Base-by-base conservation (phyloP, 2,329 filamentous ascomycete genomes). In the Aplosporella prunicola region DNA sequence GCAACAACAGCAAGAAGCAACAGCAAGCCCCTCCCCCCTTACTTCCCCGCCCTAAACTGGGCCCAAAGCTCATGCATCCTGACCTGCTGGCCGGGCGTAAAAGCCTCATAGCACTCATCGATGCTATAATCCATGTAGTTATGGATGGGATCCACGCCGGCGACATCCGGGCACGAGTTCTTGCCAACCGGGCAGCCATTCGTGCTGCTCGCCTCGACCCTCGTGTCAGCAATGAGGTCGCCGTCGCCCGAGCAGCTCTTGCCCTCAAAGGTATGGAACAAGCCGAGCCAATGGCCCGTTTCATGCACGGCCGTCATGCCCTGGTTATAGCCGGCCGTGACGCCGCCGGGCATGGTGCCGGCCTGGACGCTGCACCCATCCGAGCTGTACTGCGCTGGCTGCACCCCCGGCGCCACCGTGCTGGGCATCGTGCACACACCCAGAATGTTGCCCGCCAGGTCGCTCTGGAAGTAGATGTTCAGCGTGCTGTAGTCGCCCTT, bases 91-190 rank as follows among this genome's bases (percentile, higher is more conserved):
- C 61, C 56, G 2, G 56, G 48, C 5, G 71, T 72, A 44, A 76
- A 76, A 2, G 52, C 58, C 45, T 61, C 60, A 51, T 76, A 75
- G 44, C 72, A 76, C 14, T 60, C 63, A 58, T 76, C 72, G 6
- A 59, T 66, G 4, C 63, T 67, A 50, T 76, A 75, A 52, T 77
- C 73, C 72, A 77, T 76, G 47, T 69, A 76, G 48, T 76, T 74
- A 42, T 72, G 67, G 38, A 76, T 68, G 3, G 68, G 58, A 52
- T 76, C 73, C 9, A 60, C 36, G 4, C 48, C 51, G 11, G 46
- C 52, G 16, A 55, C 53, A n/a, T 46, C 50, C 0, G 68, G 67
- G 47, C 72, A 76, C 13, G 60, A 69, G 46, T 69, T 62, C 54
- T 74, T 74, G 3, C 47, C 51, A 1, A 44, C 47, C 1, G 72